phyloP scores from a whole-genome alignment of 164 flowering plant genomes.

The Aristolochia fimbriata region DNA sequence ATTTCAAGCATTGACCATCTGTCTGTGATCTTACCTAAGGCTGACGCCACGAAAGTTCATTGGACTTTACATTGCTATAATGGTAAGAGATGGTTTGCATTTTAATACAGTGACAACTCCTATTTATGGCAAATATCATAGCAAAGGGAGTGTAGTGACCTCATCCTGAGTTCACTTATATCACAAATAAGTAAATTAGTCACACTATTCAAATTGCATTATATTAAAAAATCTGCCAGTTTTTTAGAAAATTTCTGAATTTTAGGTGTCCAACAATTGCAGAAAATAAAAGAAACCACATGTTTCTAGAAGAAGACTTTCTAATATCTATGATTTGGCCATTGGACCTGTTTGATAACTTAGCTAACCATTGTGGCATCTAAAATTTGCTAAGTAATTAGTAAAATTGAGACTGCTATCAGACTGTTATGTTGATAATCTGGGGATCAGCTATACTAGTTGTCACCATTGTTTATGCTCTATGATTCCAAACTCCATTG shows the following conservation, averaged over 20 bases:
- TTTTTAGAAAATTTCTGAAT: background rate
- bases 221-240: background rate
- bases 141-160: background rate
- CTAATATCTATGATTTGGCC: too few relatives aligned
- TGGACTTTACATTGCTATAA: constrained; percentile 66
- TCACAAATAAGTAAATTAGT: background rate
- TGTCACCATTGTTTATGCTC: too few relatives aligned
- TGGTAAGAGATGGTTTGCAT: constrained; percentile 28
- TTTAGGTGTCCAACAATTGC: background rate
- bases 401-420: too few relatives aligned
- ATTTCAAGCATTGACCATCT: constrained; percentile 57
- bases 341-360: too few relatives aligned
- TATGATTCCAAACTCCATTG: too few relatives aligned
- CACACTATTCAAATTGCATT: background rate
- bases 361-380: too few relatives aligned
- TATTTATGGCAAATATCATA: background rate
- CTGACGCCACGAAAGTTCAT: constrained; percentile 77
- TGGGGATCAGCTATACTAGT: too few relatives aligned
- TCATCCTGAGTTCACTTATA: background rate
- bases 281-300: too few relatives aligned
- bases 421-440: too few relatives aligned
- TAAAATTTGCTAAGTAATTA: too few relatives aligned
- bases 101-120: background rate
- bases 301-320: too few relatives aligned
- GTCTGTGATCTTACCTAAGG: constrained; percentile 38